These are phyloP conservation scores for Blastomyces emzantsi DNA, from an alignment of 2,329 filamentous ascomycete species.

Conservation along the genomic window DNA sequence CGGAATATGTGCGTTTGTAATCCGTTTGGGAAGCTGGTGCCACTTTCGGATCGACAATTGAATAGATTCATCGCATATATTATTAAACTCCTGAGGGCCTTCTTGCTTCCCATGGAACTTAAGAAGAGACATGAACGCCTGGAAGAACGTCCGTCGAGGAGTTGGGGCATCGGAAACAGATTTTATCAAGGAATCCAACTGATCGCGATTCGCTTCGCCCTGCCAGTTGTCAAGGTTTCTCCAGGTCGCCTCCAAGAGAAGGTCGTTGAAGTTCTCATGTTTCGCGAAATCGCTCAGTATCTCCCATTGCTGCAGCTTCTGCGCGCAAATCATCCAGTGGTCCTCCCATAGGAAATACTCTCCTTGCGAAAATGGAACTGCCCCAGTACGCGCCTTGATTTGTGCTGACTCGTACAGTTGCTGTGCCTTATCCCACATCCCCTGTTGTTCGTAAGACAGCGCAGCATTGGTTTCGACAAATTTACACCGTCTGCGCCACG, in stretches of 20 bases:
- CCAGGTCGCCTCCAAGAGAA: slow-evolving; percentile 93
- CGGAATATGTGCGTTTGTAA: slow-evolving; percentile 92
- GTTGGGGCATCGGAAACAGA: slow-evolving; percentile 97
- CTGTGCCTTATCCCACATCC: slow-evolving; percentile 99
- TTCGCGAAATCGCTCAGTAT: slow-evolving; percentile 96
- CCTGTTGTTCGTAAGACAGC: slow-evolving; percentile 95
- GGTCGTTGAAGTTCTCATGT: slow-evolving; percentile 96
- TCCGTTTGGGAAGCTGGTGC: slow-evolving; percentile 90
- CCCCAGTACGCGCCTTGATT: slow-evolving; percentile 90
- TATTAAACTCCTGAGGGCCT: slow-evolving; percentile 67
- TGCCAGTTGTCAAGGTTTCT: slow-evolving; percentile 93
- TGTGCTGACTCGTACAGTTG: slow-evolving; percentile 94
- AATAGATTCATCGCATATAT: slow-evolving; percentile 91
- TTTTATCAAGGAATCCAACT: slow-evolving; percentile 88
- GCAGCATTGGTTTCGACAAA: slow-evolving; percentile 97
- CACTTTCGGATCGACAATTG: slow-evolving; percentile 96
- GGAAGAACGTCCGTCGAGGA: slow-evolving; percentile 89
- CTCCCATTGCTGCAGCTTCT: slow-evolving; percentile 99
- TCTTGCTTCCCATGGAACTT: slow-evolving; percentile 91
- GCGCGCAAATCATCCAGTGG: slow-evolving; percentile 94
- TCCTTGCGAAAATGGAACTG: slow-evolving; percentile 89
- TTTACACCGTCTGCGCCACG: slow-evolving; percentile 88
- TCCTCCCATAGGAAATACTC: slow-evolving; percentile 99
- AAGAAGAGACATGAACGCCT: slow-evolving; percentile 92
- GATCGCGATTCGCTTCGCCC: slow-evolving; percentile 73